These are phyloP conservation scores for Nannochloropsis granulata DNA, from an alignment of 108 stramenopile genomes.

Conservation along the genomic window DNA sequence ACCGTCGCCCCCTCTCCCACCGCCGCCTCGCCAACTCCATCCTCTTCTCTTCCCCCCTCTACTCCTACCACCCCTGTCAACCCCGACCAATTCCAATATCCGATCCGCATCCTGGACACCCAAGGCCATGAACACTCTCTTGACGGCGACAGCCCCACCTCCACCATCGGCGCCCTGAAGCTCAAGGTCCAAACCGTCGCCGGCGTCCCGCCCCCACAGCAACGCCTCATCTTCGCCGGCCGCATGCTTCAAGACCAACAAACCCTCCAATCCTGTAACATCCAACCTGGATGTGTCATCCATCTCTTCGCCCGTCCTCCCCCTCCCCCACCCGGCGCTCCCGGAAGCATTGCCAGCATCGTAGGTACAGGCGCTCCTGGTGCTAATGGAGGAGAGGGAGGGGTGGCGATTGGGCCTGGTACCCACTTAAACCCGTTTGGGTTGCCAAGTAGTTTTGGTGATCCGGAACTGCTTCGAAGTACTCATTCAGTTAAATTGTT, in stretches of 20 bases:
- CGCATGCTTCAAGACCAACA: background rate
- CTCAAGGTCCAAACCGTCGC: background rate
- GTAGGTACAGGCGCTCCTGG: background rate
- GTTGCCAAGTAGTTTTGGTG: background rate
- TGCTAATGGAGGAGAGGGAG: background rate
- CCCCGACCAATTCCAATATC: background rate
- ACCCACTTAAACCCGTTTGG: background rate
- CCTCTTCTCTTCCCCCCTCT: background rate
- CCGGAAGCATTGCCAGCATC: background rate
- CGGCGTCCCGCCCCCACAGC: background rate
- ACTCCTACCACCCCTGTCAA: background rate
- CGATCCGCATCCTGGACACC: background rate
- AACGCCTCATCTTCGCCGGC: background rate
- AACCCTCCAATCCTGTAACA: background rate
- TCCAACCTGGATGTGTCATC: background rate
- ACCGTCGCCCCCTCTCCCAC: background rate
- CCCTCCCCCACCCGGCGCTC: background rate
- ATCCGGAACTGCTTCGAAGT: background rate
- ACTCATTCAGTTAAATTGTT: background rate
- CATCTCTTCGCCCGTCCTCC: background rate
- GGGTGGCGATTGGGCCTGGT: background rate
- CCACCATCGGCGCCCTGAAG: background rate
- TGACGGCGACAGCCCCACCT: background rate
- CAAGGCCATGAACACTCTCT: background rate
- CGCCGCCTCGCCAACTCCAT: background rate